A percentile compares a stretch with the other conserved stretches of the same genome.
These are phyloP conservation scores for Pseudozyma tsukubaensis DNA, from an alignment of 1,284 basidiomycete species.

Conservation along the genomic window DNA sequence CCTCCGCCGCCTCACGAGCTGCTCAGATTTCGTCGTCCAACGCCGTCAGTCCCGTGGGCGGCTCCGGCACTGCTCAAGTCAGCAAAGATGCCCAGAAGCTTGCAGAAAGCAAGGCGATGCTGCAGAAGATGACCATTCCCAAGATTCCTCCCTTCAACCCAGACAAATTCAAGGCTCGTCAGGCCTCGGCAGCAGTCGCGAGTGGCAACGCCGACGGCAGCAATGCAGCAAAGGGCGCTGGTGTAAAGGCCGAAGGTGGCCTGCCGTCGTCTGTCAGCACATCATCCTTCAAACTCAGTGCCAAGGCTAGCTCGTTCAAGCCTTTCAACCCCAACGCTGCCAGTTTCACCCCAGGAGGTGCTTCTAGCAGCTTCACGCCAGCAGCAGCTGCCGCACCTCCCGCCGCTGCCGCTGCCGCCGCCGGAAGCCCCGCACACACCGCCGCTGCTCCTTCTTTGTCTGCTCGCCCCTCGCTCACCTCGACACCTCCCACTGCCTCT, in stretches of 20 bases:
- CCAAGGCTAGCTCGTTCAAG: conserved; percentile 81
- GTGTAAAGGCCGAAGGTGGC: conserved; percentile 29
- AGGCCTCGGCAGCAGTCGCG: conserved; percentile 34
- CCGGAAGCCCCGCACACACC: conserved; percentile 23
- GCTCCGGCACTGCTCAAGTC: conserved; percentile 27
- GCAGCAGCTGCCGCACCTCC: conserved; percentile 8
- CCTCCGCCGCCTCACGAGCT: conserved; percentile 27
- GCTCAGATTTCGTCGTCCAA: conserved; percentile 28
- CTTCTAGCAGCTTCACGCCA: conserved; percentile 20
- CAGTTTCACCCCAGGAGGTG: conserved; percentile 71
- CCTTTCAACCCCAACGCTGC: conserved; percentile 72
- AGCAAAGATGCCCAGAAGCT: conserved; percentile 36
- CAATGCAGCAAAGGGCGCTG: conserved; percentile 11
- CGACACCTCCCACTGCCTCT: conserved; percentile 31
- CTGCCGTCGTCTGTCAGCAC: conserved; percentile 38
- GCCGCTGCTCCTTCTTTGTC: conserved; percentile 24
- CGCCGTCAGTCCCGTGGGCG: conserved; percentile 34
- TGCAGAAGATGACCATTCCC: conserved; percentile 76
- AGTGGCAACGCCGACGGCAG: conserved; percentile 14
- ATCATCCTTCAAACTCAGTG: conserved; percentile 82
- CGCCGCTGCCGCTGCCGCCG: conserved; percentile 46
- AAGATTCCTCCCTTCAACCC: conserved; percentile 92
- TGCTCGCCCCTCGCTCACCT: conserved; percentile 70
- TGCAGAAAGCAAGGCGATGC: conserved; percentile 63
- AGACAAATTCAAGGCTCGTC: conserved; percentile 61